Percentiles rank a stretch among this genome's conserved stretches.
Conservation (phyloP, 2,329 filamentous ascomycete species). For the Verticillium tricorpus region DNA sequence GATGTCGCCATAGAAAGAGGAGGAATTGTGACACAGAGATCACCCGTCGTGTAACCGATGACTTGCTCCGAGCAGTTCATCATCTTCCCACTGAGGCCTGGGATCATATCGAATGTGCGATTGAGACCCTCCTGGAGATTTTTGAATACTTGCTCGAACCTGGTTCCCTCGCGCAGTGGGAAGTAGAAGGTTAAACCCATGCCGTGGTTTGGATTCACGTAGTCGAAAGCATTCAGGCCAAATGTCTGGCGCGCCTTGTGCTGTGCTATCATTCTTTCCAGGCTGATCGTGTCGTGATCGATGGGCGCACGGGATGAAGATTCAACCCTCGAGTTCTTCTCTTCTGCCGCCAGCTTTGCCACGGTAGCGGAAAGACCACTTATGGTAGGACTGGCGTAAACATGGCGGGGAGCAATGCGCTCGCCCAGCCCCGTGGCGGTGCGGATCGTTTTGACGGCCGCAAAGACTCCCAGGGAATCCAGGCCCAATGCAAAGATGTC, state of each 20-base stretch:
- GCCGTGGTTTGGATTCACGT: slow-evolving; percentile 24
- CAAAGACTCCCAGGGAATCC: slow-evolving; percentile 25
- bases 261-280: slow-evolving; percentile 13
- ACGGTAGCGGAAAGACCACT: slow-evolving; percentile 19
- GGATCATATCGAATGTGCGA: slow-evolving; percentile 28
- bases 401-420: slow-evolving; percentile 23
- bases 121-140: slow-evolving; percentile 27
- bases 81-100: slow-evolving; percentile 29
- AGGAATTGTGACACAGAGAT: slow-evolving; percentile 15
- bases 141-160: slow-evolving; percentile 22
- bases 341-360: slow-evolving; percentile 9
- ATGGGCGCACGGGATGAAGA: not conserved
- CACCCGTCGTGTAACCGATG: slow-evolving; percentile 21
- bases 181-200: slow-evolving; percentile 28
- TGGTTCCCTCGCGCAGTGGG: slow-evolving; percentile 19
- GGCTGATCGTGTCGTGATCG: slow-evolving; percentile 4
- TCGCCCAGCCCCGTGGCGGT: slow-evolving; percentile 22
- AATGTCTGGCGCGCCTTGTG: slow-evolving; percentile 23
- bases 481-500: slow-evolving; percentile 19
- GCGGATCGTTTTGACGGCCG: slow-evolving; percentile 24
- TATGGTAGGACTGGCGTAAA: slow-evolving; percentile 27
- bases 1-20: slow-evolving; percentile 3
- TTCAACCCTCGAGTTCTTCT: slow-evolving; percentile 7
- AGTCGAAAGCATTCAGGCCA: slow-evolving; percentile 22
- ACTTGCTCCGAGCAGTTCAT: slow-evolving; percentile 22